Base-by-base conservation (phyloP, 2,329 filamentous ascomycete genomes). In the Paecilomyces sp. region DNA sequence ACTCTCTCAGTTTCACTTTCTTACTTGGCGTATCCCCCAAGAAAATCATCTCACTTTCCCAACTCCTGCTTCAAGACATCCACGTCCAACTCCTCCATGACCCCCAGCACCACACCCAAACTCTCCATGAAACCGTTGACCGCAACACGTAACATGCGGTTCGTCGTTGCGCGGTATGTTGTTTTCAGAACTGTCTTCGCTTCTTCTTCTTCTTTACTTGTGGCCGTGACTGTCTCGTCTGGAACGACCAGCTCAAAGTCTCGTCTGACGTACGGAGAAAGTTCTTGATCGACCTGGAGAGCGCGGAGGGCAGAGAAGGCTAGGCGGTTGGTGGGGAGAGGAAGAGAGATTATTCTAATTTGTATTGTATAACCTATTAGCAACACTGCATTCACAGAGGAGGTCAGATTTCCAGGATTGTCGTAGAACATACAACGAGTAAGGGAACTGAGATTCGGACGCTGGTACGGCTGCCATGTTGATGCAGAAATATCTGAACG, bases 121-220 rank as follows among this genome's bases (percentile, higher is more conserved):
- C 89, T 95, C 69, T 97, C 93, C 82, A 97, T 92, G 75, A 97
- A 97, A 9, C 92, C 91, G 77, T 97, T 97, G 59, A 97, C 92
- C 2, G 93, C 90, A 2, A 99, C 94, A 53, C 94, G 88, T 60
- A 99, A 82, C 93, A 97, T 97, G 66, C 94, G 88, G 72, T 97
- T 96, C 22, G 94, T 97, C 0, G 91, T 91, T 1, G 94, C 94
- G 58, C 82, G 84, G 77, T 97, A 97, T 61, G 88, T 83, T 9
- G 90, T 88, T 61, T 83, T 81, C 55, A 97, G 80, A 3, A 92
- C 76, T 1, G 78, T 82, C 66, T 77, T 76, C 36, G 70, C 67
- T 28, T 76, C 73, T 7, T 73, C 72, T 7, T 64, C 63, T 41
- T 64, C 60, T 58, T 59, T 9, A 53, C 61, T 60, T 59, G 64